These are phyloP conservation scores for Eragrostis nindensis DNA, from an alignment of 176 grass and related monocot species.

Conservation along the genomic window DNA sequence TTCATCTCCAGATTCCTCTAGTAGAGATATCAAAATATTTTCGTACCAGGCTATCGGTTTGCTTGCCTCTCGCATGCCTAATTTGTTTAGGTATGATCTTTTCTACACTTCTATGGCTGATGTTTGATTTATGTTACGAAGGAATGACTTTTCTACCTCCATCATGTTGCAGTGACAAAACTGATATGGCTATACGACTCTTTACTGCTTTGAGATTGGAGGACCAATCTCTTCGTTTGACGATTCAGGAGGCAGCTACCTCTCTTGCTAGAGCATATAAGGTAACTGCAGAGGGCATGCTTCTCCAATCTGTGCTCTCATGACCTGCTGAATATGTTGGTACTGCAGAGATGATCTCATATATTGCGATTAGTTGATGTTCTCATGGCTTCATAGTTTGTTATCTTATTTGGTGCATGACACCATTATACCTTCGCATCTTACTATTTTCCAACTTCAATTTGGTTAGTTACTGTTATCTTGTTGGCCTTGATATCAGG, in stretches of 20 bases:
- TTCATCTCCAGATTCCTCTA: conserved; percentile 56
- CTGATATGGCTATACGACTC: conserved; percentile 86
- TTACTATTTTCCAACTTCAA: not conserved
- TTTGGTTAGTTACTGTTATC: not conserved
- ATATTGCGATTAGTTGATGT: not conserved
- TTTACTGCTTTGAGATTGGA: conserved; percentile 88
- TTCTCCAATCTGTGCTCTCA: conserved; percentile 1
- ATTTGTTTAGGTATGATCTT: conserved; percentile 82
- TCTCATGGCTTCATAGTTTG: conserved; percentile 2
- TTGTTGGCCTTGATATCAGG: conserved; percentile 51
- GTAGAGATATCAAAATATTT: conserved; percentile 83
- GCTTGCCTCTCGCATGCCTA: conserved; percentile 89
- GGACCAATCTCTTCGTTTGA: conserved; percentile 75
- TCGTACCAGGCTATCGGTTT: conserved; percentile 94
- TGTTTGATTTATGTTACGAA: conserved; percentile 6
- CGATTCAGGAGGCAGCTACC: conserved; percentile 84
- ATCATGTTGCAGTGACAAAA: conserved; percentile 72
- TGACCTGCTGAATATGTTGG: not conserved
- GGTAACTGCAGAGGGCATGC: conserved; percentile 48
- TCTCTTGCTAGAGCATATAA: conserved; percentile 89
- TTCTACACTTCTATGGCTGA: conserved; percentile 4
- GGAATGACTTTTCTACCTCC: conserved; percentile 26
- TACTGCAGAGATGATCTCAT: not conserved
- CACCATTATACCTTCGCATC: conserved; percentile 1
- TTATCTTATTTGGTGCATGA: not conserved